These are phyloP conservation scores for Colletotrichum magnum DNA, from an alignment of 2,329 filamentous ascomycete species.

Conservation along the genomic window DNA sequence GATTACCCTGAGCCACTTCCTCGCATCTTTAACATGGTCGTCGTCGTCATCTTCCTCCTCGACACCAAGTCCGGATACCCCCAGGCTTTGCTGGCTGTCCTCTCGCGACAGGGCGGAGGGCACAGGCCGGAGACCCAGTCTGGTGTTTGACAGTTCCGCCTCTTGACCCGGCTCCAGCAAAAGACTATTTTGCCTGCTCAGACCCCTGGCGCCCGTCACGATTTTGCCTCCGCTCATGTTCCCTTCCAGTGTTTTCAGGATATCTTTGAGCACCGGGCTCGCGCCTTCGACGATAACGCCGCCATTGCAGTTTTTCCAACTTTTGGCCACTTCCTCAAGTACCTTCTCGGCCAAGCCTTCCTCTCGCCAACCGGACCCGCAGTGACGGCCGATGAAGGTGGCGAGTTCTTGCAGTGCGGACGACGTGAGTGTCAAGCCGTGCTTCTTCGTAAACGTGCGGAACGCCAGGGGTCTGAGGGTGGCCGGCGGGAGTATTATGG, in stretches of 20 bases:
- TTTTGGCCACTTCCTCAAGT: constrained; percentile 89
- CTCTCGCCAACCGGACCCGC: constrained; percentile 96
- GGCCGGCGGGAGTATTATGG: constrained; percentile 89
- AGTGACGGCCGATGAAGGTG: constrained; percentile 91
- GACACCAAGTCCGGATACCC: constrained; percentile 66
- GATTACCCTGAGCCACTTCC: constrained; percentile 87
- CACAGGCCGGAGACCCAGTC: constrained; percentile 67
- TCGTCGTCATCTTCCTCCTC: constrained; percentile 71
- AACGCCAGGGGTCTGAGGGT: constrained; percentile 93
- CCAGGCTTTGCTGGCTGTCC: constrained; percentile 77
- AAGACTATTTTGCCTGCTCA: constrained; percentile 76
- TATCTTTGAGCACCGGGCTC: constrained; percentile 81
- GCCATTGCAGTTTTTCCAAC: constrained; percentile 91
- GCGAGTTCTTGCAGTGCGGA: constrained; percentile 88
- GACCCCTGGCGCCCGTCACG: constrained; percentile 62
- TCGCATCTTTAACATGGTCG: constrained; percentile 75
- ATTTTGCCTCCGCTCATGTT: constrained; percentile 90
- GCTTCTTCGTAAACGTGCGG: constrained; percentile 96
- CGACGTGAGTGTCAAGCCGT: constrained; percentile 92
- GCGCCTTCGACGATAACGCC: constrained; percentile 92
- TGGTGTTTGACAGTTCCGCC: constrained; percentile 66
- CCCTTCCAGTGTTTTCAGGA: constrained; percentile 86
- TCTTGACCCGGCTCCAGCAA: constrained; percentile 70
- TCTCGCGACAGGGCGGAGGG: constrained; percentile 62
- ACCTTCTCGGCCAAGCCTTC: constrained; percentile 94